Base-by-base conservation (phyloP, 768 basidiomycete genomes). In the Russula sp. region DNA sequence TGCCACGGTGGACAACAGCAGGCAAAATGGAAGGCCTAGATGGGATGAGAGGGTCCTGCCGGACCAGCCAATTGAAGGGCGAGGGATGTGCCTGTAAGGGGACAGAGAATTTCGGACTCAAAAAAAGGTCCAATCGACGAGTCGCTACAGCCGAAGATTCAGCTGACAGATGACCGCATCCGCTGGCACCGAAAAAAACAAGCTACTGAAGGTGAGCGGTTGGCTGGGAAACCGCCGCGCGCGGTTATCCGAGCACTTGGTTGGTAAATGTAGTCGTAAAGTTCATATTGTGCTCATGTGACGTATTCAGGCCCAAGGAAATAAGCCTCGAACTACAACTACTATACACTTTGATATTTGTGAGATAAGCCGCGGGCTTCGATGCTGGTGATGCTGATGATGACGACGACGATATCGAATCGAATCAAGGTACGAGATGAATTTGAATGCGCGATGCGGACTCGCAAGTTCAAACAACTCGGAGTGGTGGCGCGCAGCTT, bases 291-390 rank as follows among this genome's bases (percentile, higher is more conserved):
- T n/a, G 44, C 46, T 22, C 9, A 18, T 2, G 14, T 40, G 38
- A 40, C 46, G n/a, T 22, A n/a, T n/a, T 48, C 46, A 13, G 10
- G 46, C 22, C 46, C 22, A 48, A 48, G 46, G 46, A 48, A 48
- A 48, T 46, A 46, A n/a, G 38, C 38, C n/a, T n/a, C n/a, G 10
- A 22, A 46, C 6, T 22, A 22, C n/a, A 5, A 46, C 44, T 5
- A 48, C 46, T 22, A 48, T 11, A 11, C 22, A n/a, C 46, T 11
- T 22, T 22, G n/a, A 48, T 48, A 48, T 48, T 6, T 48, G 44
- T 4, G 46, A 48, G n/a, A 60, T 55, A 34, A 56, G 18, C 64
- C 48, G 58, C 64, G 59, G 58, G 38, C 36, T 42, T 55, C 28
- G 59, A 50, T 44, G 53, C 18, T n/a, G n/a, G n/a, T n/a, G 44